These are phyloP conservation scores for Tuber borchii DNA, from an alignment of 495 filamentous ascomycete species.

Conservation along the genomic window DNA sequence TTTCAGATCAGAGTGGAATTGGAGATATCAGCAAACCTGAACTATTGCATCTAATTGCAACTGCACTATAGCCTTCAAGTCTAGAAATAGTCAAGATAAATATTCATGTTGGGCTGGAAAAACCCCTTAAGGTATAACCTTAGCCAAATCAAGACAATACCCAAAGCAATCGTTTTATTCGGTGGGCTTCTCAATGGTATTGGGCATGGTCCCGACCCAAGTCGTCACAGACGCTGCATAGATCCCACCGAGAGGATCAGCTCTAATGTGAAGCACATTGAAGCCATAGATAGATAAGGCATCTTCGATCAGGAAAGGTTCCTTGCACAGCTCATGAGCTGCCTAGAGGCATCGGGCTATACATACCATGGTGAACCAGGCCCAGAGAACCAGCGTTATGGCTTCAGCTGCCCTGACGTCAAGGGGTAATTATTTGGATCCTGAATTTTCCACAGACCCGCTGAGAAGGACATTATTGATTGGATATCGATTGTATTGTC, in stretches of 20 bases:
- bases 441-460: too few species aligned
- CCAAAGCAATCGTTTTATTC: conserved; percentile 25
- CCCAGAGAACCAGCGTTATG: conserved; percentile 18
- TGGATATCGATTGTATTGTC: too few species aligned
- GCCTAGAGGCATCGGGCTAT: neutral
- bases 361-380: conserved; percentile 2
- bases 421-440: too few species aligned
- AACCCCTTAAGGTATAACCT: conserved; percentile 16
- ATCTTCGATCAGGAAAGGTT: too few species aligned
- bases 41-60: too few species aligned
- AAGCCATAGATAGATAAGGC: conserved; percentile 22
- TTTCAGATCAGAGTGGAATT: too few species aligned
- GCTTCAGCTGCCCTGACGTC: conserved; percentile 21
- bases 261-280: conserved; percentile 13
- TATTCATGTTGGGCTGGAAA: neutral
- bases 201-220: neutral
- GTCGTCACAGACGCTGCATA: neutral
- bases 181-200: conserved; percentile 13
- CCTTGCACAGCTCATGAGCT: conserved; percentile 27
- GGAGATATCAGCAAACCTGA: too few species aligned
- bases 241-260: neutral
- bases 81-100: neutral
- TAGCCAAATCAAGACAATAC: conserved; percentile 22
- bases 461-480: too few species aligned
- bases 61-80: too few species aligned